phyloP scores from a whole-genome alignment of 148 eudicot genomes.

The Cornus florida region DNA sequence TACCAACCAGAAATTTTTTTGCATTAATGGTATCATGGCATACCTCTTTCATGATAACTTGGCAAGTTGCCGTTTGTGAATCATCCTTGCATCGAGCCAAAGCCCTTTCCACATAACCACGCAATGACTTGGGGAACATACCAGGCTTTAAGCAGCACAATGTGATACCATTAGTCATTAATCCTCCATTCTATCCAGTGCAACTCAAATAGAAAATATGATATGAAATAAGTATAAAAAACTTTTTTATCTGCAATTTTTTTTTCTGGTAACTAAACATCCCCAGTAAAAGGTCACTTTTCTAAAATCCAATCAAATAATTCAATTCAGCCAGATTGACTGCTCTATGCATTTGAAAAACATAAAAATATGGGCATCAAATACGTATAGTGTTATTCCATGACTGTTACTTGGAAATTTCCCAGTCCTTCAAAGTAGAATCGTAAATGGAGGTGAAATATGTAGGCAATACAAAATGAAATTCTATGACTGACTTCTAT shows the following conservation, averaged over 20 bases:
- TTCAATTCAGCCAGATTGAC: neutral
- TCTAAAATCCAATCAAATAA: no score
- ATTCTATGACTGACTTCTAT: no score
- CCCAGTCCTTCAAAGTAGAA: neutral
- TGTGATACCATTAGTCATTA: neutral
- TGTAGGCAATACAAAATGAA: neutral
- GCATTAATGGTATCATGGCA: neutral
- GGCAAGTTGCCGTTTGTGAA: conserved; percentile 70
- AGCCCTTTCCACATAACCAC: conserved; percentile 98
- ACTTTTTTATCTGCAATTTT: neutral
- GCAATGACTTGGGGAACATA: conserved; percentile 80
- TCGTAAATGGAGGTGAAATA: neutral
- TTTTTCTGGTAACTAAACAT: neutral
- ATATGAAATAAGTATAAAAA: neutral
- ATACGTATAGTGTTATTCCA: neutral
- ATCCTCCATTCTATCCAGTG: neutral
- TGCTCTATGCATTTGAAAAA: neutral
- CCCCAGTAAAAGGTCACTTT: neutral
- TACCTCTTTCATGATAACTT: conserved; percentile 88
- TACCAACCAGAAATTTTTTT: neutral
- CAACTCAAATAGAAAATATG: neutral
- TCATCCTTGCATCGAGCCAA: conserved; percentile 96
- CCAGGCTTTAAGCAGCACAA: conserved; percentile 54
- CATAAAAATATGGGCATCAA: neutral
- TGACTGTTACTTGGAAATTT: no score